Evolutionary conservation across 2,329 filamentous ascomycete genomes (phyloP).

Genomic region (Nothophoma quercina): DNA sequence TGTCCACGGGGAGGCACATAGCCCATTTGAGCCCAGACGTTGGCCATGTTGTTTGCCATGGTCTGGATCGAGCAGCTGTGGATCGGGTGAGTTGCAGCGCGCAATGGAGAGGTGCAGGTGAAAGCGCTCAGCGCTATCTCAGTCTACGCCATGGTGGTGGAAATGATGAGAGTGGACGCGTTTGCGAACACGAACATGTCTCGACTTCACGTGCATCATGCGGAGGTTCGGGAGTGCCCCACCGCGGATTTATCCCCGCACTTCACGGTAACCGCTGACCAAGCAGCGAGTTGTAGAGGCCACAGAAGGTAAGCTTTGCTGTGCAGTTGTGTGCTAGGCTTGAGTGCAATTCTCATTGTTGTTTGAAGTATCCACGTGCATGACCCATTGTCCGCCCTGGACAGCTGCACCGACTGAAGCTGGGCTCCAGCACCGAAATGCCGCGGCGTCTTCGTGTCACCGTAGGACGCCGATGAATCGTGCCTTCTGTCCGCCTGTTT

Average conservation of each 20-base stretch:
- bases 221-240: slow-evolving; percentile 4
- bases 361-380: too few relatives aligned
- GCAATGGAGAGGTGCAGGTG: neutral
- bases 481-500: slow-evolving; percentile 14
- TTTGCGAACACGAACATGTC: slow-evolving; percentile 25
- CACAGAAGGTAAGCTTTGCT: neutral
- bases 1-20: slow-evolving; percentile 60
- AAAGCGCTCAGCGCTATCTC: slow-evolving; percentile 1
- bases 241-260: slow-evolving; percentile 9
- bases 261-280: neutral
- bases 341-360: too few relatives aligned
- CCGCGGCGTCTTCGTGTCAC: neutral
- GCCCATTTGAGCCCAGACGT: slow-evolving; percentile 61
- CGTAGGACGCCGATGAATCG: neutral
- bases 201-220: slow-evolving; percentile 30
- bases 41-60: slow-evolving; percentile 39
- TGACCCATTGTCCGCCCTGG: too few relatives aligned
- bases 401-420: neutral
- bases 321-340: too few relatives aligned
- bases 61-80: neutral
- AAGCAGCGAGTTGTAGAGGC: neutral
- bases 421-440: neutral
- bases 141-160: slow-evolving; percentile 5
- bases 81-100: neutral
- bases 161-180: neutral